Percentiles rank a stretch among this genome's conserved stretches.
These are phyloP conservation scores for Stygiomarasmius scandens DNA, from an alignment of 1,284 basidiomycete species.

Conservation along the genomic window DNA sequence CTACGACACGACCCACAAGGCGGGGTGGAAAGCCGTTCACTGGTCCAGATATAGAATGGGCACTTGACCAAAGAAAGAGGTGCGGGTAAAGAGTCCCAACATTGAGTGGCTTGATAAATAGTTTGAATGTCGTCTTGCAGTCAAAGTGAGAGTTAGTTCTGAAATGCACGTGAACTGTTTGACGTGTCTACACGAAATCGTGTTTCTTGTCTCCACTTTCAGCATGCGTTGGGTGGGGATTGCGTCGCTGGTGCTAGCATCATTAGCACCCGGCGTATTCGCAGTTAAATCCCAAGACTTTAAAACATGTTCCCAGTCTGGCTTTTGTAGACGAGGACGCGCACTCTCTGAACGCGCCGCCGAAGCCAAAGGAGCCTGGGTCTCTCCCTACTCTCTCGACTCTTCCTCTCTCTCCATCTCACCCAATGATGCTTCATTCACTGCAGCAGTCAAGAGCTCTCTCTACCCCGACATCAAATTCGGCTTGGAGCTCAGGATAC, in stretches of 20 bases:
- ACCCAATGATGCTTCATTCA: slow-evolving; percentile 62
- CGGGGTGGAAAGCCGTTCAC: no score
- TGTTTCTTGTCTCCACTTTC: not conserved
- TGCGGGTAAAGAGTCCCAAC: no score
- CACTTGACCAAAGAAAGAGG: no score
- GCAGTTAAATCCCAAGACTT: slow-evolving; percentile 83
- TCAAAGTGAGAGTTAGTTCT: no score
- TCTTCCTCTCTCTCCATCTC: slow-evolving; percentile 52
- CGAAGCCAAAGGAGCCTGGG: slow-evolving; percentile 61
- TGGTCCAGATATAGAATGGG: no score
- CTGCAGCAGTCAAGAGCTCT: slow-evolving; percentile 71
- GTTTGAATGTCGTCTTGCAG: no score
- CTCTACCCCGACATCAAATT: slow-evolving; percentile 86
- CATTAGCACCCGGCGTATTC: slow-evolving; percentile 25
- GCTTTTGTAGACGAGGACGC: slow-evolving; percentile 89
- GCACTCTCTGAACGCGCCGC: slow-evolving; percentile 74
- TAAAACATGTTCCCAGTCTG: slow-evolving; percentile 88
- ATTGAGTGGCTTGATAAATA: no score
- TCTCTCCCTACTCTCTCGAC: slow-evolving; percentile 83
- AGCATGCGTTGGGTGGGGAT: slow-evolving; percentile 17
- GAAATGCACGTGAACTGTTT: no score
- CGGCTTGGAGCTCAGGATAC: slow-evolving; percentile 77
- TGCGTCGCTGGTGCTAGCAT: slow-evolving; percentile 2
- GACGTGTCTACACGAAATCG: no score
- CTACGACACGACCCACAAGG: no score